Evolutionary conservation across 192 early-diverging fungal genomes (phyloP).

Genomic region (Phlyctochytrium arcticum): DNA sequence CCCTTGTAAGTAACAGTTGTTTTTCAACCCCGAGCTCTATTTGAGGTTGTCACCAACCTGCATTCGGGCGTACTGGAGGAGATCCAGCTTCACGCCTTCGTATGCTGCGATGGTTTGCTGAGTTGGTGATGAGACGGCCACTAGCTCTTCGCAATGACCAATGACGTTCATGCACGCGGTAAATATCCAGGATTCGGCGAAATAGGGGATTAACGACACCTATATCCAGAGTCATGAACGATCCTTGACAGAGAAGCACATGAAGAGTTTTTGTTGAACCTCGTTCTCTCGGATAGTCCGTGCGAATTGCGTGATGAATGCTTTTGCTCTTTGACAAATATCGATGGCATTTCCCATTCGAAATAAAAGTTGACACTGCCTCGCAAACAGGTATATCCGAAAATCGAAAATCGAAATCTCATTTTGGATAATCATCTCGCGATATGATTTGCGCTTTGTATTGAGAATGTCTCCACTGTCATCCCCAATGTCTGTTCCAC

Average conservation of each 20-base stretch:
- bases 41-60: constrained; percentile 61
- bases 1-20: neutral
- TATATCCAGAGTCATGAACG: constrained; percentile 15
- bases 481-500: constrained; percentile 79
- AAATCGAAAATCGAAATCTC: constrained; percentile 94
- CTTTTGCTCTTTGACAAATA: constrained; percentile 64
- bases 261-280: too few species aligned
- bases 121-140: constrained; percentile 40
- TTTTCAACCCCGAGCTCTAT: too few species aligned
- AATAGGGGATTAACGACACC: constrained; percentile 52
- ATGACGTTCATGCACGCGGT: constrained; percentile 74
- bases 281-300: constrained; percentile 67
- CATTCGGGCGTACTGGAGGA: constrained; percentile 68
- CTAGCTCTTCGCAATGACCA: constrained; percentile 73
- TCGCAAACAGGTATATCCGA: constrained; percentile 88
- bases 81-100: constrained; percentile 71
- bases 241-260: constrained; percentile 14
- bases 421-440: constrained; percentile 86
- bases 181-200: constrained; percentile 79
- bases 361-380: constrained; percentile 80
- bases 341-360: constrained; percentile 61
- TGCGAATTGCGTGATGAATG: constrained; percentile 71
- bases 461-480: constrained; percentile 82
- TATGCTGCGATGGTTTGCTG: constrained; percentile 47
- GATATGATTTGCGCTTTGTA: constrained; percentile 73